phyloP scores from a whole-genome alignment of 2,329 filamentous ascomycete genomes.

The Exophiala spinifera region DNA sequence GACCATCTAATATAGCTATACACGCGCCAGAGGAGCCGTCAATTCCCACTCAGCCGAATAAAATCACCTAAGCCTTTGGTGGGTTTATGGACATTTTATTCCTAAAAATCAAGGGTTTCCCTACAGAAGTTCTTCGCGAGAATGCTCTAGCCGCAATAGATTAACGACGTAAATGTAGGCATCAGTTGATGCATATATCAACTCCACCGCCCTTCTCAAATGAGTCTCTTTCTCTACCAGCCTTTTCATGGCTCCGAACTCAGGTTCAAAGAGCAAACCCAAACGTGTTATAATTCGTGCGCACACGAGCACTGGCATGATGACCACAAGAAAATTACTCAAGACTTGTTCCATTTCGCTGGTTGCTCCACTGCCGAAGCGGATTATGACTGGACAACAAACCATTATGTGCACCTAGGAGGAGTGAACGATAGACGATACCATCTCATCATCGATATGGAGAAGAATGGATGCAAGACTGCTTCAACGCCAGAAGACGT shows the following conservation, averaged over 20 bases:
- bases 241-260: not conserved
- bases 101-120: too few species aligned
- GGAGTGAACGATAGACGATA: slow-evolving; percentile 2
- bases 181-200: not conserved
- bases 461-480: not conserved
- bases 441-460: not conserved
- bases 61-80: too few species aligned
- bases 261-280: not conserved
- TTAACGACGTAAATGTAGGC: not conserved
- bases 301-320: slow-evolving; percentile 1
- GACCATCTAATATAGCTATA: too few species aligned
- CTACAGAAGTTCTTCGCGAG: too few species aligned
- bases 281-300: not conserved
- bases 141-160: not conserved
- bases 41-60: too few species aligned
- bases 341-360: not conserved
- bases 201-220: not conserved
- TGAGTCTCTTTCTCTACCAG: not conserved
- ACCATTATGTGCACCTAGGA: slow-evolving; percentile 1
- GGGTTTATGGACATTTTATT: too few species aligned
- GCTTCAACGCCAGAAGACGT: not conserved
- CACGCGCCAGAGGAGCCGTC: too few species aligned
- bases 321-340: not conserved
- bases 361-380: not conserved
- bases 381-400: slow-evolving; percentile 1